Base-by-base conservation (phyloP, 2,329 filamentous ascomycete genomes). In the Byssothecium circinans region DNA sequence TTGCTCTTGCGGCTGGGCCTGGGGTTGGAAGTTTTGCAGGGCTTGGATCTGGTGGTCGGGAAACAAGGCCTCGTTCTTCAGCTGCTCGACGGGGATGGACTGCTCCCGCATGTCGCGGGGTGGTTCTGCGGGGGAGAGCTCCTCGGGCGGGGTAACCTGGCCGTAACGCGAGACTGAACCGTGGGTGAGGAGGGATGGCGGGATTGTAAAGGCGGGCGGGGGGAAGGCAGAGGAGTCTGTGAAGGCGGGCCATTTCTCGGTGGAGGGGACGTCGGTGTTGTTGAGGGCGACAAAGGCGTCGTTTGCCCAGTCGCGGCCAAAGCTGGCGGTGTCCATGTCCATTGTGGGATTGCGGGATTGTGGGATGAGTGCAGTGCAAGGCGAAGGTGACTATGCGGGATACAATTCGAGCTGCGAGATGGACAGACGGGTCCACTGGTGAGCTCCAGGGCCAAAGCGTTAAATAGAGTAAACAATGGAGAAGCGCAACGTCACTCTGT, bases 141-240 rank as follows among this genome's bases (percentile, higher is more conserved):
- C 65, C 15, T 70, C 67, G 2, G 68, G 68, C 1, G 68, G 68
- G 8, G 68, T 71, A 38, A 70, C 53, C 44, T 70, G 68, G 23
- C 68, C 68, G 32, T 60, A 67, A 4, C 65, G 66, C 47, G 64
- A 62, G 37, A 68, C 52, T 8, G 61, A 54, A 19, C 58, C 51
- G 8, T 60, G 48, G n/a, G 56, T 57, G 35, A 68, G 56, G 7
- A 68, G 58, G 14, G 60, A 52, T 8, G 67, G 64, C 4, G 64
- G 63, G 19, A 67, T 61, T 35, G 56, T 58, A 47, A 65, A 65
- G 20, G 58, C 29, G 4, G 54, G 39, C 19, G 49, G 47, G 30
- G 50, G 41, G 2, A 53, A 37, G n/a, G n/a, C n/a, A 12, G 44
- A 17, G 14, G 38, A 43, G 46, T 50, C 58, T 20, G 17, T 42